Percentiles rank a stretch among this genome's conserved stretches.
Conservation (phyloP, 148 eudicot genomes). For the Amaranthus hypochondriacus region DNA sequence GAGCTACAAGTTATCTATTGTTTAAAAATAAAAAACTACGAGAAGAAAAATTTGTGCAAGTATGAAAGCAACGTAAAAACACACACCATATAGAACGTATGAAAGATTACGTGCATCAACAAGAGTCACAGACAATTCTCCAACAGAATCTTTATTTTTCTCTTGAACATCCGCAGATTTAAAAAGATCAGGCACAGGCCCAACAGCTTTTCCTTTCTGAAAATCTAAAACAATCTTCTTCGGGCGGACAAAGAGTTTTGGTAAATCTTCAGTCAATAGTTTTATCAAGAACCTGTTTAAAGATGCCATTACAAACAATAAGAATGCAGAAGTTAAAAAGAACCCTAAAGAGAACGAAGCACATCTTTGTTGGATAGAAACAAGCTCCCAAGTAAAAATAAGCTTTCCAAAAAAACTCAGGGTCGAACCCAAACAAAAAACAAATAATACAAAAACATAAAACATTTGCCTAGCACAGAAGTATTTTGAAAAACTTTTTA, state of each 20-base stretch:
- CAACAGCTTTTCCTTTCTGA: slow-evolving; percentile 85
- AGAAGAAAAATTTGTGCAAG: too few relatives aligned
- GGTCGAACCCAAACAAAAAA: too few relatives aligned
- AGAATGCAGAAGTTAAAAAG: background rate
- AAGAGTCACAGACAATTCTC: slow-evolving; percentile 96
- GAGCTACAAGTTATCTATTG: too few relatives aligned
- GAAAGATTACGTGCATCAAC: slow-evolving; percentile 91
- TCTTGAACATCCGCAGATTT: slow-evolving; percentile 75
- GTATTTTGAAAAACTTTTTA: too few relatives aligned
- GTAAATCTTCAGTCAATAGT: slow-evolving; percentile 92
- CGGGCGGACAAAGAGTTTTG: slow-evolving; percentile 90
- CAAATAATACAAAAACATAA: too few relatives aligned
- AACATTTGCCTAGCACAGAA: too few relatives aligned
- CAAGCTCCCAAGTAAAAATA: too few relatives aligned
- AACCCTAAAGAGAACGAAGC: background rate
- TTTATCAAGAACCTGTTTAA: slow-evolving; percentile 79
- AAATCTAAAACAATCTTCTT: slow-evolving; percentile 94
- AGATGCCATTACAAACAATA: slow-evolving; percentile 1
- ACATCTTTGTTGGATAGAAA: background rate
- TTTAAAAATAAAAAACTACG: too few relatives aligned
- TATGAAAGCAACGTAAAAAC: background rate
- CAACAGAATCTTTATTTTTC: slow-evolving; percentile 77
- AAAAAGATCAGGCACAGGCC: slow-evolving; percentile 53
- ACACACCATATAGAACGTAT: slow-evolving; percentile 62
- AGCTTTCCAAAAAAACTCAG: too few relatives aligned